Conservation (phyloP, 306 rosid species). For the Lithocarpus polystachyus region DNA sequence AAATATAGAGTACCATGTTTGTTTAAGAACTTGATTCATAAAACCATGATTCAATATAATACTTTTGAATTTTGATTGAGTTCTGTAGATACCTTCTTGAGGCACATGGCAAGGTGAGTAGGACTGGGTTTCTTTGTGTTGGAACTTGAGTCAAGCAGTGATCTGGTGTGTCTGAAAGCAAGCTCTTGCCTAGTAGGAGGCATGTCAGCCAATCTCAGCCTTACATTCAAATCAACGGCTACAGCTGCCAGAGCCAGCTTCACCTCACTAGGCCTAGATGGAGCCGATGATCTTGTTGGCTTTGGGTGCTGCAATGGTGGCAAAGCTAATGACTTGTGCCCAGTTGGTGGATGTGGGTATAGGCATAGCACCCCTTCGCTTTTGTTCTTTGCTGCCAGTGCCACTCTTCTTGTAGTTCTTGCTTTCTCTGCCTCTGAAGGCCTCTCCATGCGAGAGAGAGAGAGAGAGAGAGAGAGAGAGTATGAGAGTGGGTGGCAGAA, state of each 20-base stretch:
- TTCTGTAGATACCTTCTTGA: slow-evolving; percentile 16
- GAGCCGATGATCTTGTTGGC: background rate
- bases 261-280: background rate
- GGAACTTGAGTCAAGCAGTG: slow-evolving; percentile 15
- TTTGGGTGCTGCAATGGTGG: background rate
- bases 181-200: slow-evolving; percentile 23
- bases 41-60: background rate
- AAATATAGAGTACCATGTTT: background rate
- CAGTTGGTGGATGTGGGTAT: background rate
- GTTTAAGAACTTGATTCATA: background rate
- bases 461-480: background rate
- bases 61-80: too few relatives aligned
- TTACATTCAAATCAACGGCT: slow-evolving; percentile 24
- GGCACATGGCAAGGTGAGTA: slow-evolving; percentile 26
- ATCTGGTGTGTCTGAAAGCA: slow-evolving; percentile 18
- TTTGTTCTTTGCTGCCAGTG: background rate
- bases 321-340: background rate
- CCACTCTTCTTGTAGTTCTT: background rate
- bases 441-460: background rate
- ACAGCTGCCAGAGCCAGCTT: slow-evolving; percentile 15
- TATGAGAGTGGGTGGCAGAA: background rate
- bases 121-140: slow-evolving; percentile 19
- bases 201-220: slow-evolving; percentile 30
- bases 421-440: background rate
- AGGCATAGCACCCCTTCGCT: background rate